Base-by-base conservation (phyloP, 768 basidiomycete species). In the Guyanaporus albipodus region DNA sequence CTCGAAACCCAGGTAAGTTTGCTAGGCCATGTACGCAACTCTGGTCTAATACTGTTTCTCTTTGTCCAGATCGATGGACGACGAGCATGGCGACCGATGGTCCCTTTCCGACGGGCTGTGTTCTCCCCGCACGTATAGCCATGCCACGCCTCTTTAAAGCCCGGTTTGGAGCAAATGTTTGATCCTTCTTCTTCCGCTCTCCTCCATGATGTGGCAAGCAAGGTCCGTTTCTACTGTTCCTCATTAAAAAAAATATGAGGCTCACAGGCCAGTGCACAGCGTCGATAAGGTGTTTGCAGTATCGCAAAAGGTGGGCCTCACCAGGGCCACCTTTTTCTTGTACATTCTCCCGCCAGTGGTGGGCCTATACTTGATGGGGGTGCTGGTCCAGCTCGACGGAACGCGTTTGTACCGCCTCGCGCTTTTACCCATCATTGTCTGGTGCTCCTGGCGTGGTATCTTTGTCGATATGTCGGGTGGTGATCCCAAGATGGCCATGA, bases 321-420 rank as follows among this genome's bases (percentile, higher is more conserved):
- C 53, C 19, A 32, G 2, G 35, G 3, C 35, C 63, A 19, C 68
- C 69, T 55, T 53, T 61, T 27, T 53, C 4, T 62, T 60, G 8
- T 65, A 71, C 44, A 50, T 79, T 34, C 46, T 75, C 9, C 77
- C 76, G 1, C 61, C 73, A 17, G 23, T 76, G 0, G 43, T 71
- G 9, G 66, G 66, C 44, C 75, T 78, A 54, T 79, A 76, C 63
- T 58, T 62, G 11, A 75, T 76, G 39, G 80, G 75, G 4, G 63
- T 79, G 19, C 70, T 83, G 29, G 76, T 80, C 15, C 66, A 77
- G 37, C 60, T 74, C 62, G 63, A 38, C 75, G 79, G 11, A 60
- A 73, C 49, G 2, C 43, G 36, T 8, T 48, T 59, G 6, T 59
- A 75, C 46, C 76, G 81, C 31, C 42, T 79, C 36, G 73, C 75